Conservation (phyloP, 805 yeast genomes). For the Candida suzukii region DNA sequence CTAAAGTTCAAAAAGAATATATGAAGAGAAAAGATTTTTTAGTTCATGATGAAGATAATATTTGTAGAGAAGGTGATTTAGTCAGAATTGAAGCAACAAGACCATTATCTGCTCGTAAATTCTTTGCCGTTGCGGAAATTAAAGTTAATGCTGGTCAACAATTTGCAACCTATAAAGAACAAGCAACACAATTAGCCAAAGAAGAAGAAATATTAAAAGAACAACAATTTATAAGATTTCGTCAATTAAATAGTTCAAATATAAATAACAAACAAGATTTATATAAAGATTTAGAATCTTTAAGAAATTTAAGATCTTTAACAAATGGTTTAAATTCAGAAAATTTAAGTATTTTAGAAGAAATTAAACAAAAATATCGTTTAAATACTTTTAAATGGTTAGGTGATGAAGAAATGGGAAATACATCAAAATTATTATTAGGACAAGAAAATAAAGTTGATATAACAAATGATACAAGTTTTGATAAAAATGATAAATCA, state of each 20-base stretch:
- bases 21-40: constrained; percentile 74
- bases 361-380: constrained; percentile 27
- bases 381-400: constrained; percentile 7
- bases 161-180: constrained; percentile 69
- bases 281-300: constrained; percentile 22
- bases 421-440: not conserved
- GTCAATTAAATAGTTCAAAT: constrained; percentile 27
- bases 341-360: constrained; percentile 27
- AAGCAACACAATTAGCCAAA: constrained; percentile 61
- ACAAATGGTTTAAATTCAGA: constrained; percentile 22
- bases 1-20: constrained; percentile 65
- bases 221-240: constrained; percentile 31
- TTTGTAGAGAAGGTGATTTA: constrained; percentile 91
- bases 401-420: not conserved
- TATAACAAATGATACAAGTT: constrained; percentile 8
- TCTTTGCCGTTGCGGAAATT: constrained; percentile 89
- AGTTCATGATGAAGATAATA: constrained; percentile 89
- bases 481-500: constrained; percentile 18
- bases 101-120: constrained; percentile 74
- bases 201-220: constrained; percentile 50
- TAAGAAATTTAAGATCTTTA: constrained; percentile 10
- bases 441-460: not conserved
- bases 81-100: constrained; percentile 89
- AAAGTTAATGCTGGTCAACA: constrained; percentile 86
- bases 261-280: constrained; percentile 13